Percentiles rank a stretch among this genome's conserved stretches.
These are phyloP conservation scores for Rosa hybrid DNA, from an alignment of 331 rosid species.

Conservation along the genomic window DNA sequence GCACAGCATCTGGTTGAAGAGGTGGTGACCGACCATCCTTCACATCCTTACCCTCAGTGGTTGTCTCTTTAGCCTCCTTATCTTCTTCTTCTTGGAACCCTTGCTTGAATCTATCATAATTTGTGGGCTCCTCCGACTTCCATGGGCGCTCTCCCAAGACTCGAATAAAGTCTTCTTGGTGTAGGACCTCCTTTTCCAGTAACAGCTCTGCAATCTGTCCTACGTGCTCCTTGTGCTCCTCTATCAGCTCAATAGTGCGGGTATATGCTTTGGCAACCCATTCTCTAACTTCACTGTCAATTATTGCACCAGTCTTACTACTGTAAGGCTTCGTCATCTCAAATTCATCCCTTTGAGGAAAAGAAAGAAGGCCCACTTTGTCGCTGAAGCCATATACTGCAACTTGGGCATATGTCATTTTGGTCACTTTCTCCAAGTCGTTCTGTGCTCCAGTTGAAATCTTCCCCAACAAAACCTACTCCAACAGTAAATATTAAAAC, in stretches of 20 bases:
- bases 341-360: conserved; percentile 38
- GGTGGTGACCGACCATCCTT: conserved; percentile 16
- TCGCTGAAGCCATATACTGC: conserved; percentile 48
- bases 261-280: conserved; percentile 46
- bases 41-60: conserved; percentile 7
- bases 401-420: conserved; percentile 53
- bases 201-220: conserved; percentile 42
- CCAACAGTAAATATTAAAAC: background rate
- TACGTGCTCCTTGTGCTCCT: conserved; percentile 42
- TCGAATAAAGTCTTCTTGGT: conserved; percentile 43
- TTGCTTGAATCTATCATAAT: conserved; percentile 42
- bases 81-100: conserved; percentile 36
- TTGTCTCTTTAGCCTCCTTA: conserved; percentile 8
- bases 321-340: conserved; percentile 48
- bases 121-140: conserved; percentile 17
- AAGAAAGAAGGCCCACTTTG: conserved; percentile 52
- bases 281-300: conserved; percentile 49
- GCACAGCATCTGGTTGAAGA: conserved; percentile 15
- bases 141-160: conserved; percentile 46
- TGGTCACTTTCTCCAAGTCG: conserved; percentile 56
- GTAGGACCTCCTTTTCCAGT: conserved; percentile 50
- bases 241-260: conserved; percentile 33
- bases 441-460: conserved; percentile 53
- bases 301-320: conserved; percentile 47
- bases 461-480: conserved; percentile 43